phyloP scores from a whole-genome alignment of 2,329 filamentous ascomycete species.

The Aspergillus ruber region DNA sequence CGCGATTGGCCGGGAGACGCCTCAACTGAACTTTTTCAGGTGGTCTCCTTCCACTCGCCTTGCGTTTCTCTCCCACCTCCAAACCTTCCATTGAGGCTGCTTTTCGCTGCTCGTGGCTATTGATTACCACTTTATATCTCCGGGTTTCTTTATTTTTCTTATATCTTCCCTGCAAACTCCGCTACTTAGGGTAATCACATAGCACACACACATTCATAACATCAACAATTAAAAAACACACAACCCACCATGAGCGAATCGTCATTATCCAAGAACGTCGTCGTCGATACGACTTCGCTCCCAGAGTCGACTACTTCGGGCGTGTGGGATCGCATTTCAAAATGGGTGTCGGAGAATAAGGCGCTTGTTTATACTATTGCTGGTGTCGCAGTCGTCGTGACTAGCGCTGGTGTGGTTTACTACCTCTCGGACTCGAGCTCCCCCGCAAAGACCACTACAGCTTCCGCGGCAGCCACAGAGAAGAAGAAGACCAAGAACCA shows the following conservation, averaged over 20 bases:
- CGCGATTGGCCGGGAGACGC: slow-evolving; percentile 10
- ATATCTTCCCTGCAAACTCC: slow-evolving; percentile 8
- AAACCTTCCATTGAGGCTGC: neutral
- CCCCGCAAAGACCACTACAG: slow-evolving; percentile 22
- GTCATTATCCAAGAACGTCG: slow-evolving; percentile 33
- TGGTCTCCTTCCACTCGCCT: slow-evolving; percentile 4
- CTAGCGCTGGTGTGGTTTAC: slow-evolving; percentile 86
- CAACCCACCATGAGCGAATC: slow-evolving; percentile 33
- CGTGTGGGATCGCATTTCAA: slow-evolving; percentile 82
- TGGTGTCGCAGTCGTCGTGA: slow-evolving; percentile 85
- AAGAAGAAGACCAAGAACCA: slow-evolving; percentile 85
- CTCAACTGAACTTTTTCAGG: slow-evolving; percentile 26
- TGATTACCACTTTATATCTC: neutral
- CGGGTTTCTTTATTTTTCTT: neutral
- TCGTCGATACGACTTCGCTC: slow-evolving; percentile 35
- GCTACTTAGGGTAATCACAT: neutral
- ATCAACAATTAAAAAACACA: neutral
- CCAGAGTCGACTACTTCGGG: slow-evolving; percentile 54
- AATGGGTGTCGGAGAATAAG: slow-evolving; percentile 94
- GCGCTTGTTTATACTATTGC: slow-evolving; percentile 93
- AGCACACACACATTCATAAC: neutral
- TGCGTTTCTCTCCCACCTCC: neutral
- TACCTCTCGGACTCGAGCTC: slow-evolving; percentile 61
- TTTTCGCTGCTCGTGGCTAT: neutral
- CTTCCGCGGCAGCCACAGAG: slow-evolving; percentile 32